These are phyloP conservation scores for Rhodofomes roseus DNA, from an alignment of 1,284 basidiomycete species.

Conservation along the genomic window DNA sequence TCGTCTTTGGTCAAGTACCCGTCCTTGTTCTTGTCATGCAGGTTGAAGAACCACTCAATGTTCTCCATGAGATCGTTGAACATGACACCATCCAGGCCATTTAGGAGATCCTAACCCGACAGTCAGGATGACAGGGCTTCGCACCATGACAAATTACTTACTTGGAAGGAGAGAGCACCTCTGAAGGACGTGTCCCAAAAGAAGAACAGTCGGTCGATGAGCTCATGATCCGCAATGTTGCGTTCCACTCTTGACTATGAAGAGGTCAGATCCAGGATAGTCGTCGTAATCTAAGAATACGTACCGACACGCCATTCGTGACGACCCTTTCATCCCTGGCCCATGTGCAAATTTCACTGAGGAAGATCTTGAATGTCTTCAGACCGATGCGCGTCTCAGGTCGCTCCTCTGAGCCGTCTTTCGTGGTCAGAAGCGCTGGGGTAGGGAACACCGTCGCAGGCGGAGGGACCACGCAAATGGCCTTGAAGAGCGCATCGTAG, in stretches of 20 bases:
- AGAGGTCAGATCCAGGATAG: slow-evolving; percentile 9
- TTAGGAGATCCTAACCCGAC: slow-evolving; percentile 74
- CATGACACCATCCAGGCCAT: slow-evolving; percentile 89
- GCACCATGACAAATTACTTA: slow-evolving; percentile 24
- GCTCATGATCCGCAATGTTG: slow-evolving; percentile 78
- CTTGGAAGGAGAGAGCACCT: slow-evolving; percentile 86
- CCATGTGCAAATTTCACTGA: slow-evolving; percentile 95
- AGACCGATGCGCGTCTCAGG: slow-evolving; percentile 88
- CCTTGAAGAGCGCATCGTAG: slow-evolving; percentile 89
- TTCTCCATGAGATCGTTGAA: slow-evolving; percentile 97
- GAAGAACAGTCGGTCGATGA: slow-evolving; percentile 81
- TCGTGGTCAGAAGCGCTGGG: slow-evolving; percentile 48
- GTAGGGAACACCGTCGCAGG: slow-evolving; percentile 44
- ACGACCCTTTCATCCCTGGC: slow-evolving; percentile 94
- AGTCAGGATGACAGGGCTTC: not conserved
- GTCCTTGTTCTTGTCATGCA: slow-evolving; percentile 96
- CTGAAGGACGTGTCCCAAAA: slow-evolving; percentile 84
- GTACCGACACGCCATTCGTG: slow-evolving; percentile 85
- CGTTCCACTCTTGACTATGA: slow-evolving; percentile 75
- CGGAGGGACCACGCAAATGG: slow-evolving; percentile 77
- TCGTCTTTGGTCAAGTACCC: slow-evolving; percentile 95
- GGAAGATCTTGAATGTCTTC: slow-evolving; percentile 84
- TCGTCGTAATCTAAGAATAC: slow-evolving; percentile 17
- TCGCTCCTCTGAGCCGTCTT: slow-evolving; percentile 66
- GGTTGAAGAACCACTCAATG: slow-evolving; percentile 97